phyloP scores from a whole-genome alignment of 2,329 filamentous ascomycete genomes.

The Tolypocladium cylindrosporum region DNA sequence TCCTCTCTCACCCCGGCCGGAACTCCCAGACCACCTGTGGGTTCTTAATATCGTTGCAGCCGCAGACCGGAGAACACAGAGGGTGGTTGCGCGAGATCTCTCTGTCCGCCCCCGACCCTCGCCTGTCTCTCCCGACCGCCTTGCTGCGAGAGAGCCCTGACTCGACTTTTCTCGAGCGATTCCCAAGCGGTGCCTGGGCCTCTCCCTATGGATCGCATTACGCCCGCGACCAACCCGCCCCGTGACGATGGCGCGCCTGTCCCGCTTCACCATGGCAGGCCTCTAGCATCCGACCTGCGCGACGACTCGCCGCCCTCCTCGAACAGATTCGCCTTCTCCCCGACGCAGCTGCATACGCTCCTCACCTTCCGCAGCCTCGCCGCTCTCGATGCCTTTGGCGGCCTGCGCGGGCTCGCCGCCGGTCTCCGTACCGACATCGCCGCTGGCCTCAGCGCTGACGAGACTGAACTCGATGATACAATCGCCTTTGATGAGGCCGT shows the following conservation, averaged over 20 bases:
- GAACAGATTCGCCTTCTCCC: conserved; percentile 44
- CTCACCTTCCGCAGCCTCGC: conserved; percentile 37
- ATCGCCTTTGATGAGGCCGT: conserved; percentile 41
- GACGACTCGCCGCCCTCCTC: conserved; percentile 14
- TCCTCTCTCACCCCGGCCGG: neutral
- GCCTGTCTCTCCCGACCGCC: neutral
- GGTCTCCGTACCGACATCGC: conserved; percentile 39
- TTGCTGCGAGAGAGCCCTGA: neutral
- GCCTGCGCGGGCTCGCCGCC: conserved; percentile 38
- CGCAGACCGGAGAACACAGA: neutral
- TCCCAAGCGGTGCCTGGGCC: neutral
- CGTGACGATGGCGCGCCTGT: conserved; percentile 1
- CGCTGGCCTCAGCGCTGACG: conserved; percentile 39
- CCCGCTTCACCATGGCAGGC: conserved; percentile 5
- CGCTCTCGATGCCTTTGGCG: conserved; percentile 42
- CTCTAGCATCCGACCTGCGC: conserved; percentile 12
- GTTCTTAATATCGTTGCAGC: neutral
- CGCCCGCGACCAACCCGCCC: neutral
- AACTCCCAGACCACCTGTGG: neutral
- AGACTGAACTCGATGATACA: conserved; percentile 31
- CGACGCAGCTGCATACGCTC: conserved; percentile 42
- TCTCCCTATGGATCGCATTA: conserved; percentile 4
- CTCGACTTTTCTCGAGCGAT: neutral
- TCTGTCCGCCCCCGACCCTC: neutral
- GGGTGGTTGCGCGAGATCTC: neutral